Conservation (phyloP, 345 rosid genomes). For the Corchorus olitorius region DNA sequence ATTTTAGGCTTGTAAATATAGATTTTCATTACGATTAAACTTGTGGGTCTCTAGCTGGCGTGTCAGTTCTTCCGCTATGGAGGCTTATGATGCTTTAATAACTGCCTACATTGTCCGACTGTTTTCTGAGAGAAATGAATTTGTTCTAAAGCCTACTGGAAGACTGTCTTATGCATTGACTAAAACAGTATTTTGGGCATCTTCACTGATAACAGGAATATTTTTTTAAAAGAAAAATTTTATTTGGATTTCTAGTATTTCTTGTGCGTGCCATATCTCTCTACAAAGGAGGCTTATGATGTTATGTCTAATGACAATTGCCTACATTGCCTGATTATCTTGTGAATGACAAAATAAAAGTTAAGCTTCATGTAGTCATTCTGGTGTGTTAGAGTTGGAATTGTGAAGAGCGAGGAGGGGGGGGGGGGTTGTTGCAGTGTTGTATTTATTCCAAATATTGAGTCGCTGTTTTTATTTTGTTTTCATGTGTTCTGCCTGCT, state of each 20-base stretch:
- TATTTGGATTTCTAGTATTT: background rate
- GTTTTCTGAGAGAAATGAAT: background rate
- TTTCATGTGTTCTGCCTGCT: background rate
- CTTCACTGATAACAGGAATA: background rate
- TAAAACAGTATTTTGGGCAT: background rate
- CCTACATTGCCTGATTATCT: constrained; percentile 11
- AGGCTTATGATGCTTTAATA: background rate
- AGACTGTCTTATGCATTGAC: background rate
- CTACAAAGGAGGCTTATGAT: background rate
- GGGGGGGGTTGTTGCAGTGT: too few relatives aligned
- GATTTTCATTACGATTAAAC: background rate
- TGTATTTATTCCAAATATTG: background rate
- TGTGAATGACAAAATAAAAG: background rate
- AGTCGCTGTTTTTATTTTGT: background rate
- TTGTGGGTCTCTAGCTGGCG: background rate
- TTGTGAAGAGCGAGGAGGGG: too few relatives aligned
- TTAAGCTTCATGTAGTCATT: background rate
- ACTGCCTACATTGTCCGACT: constrained; percentile 5
- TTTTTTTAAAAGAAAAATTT: background rate
- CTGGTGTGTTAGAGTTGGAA: background rate
- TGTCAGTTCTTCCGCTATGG: background rate
- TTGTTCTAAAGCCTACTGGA: background rate
- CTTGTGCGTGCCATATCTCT: background rate
- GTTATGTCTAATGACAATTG: background rate
- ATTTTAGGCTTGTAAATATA: background rate